Conservation (phyloP, 1,284 basidiomycete species). For the Pterulicium gracile region DNA sequence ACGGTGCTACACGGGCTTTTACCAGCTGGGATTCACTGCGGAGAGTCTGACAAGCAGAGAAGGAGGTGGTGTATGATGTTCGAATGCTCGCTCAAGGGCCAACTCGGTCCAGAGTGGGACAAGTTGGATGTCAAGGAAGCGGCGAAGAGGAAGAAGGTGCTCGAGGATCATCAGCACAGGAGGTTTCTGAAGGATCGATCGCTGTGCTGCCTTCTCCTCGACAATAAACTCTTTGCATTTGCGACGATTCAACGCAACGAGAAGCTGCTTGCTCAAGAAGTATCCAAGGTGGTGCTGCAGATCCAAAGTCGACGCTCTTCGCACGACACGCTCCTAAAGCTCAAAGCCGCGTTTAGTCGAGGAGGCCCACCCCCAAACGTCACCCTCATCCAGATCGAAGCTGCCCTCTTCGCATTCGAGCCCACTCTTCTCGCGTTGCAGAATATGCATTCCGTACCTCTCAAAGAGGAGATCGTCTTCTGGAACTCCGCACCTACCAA, state of each 20-base stretch:
- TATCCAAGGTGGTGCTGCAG: conserved; percentile 40
- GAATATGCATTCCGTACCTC: conserved; percentile 27
- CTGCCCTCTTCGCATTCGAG: conserved; percentile 49
- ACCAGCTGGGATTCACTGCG: conserved; percentile 25
- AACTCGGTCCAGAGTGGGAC: conserved; percentile 26
- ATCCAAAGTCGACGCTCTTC: conserved; percentile 33
- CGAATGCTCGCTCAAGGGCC: conserved; percentile 32
- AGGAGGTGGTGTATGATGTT: conserved; percentile 37
- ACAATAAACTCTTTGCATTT: conserved; percentile 38
- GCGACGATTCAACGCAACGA: conserved; percentile 43
- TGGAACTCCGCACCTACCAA: too few relatives aligned
- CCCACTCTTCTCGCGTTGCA: conserved; percentile 46
- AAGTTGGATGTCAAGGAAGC: conserved; percentile 10
- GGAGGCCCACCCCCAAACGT: too few relatives aligned
- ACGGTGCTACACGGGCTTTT: conserved; percentile 29
- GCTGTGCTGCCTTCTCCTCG: conserved; percentile 36
- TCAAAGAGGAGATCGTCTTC: conserved; percentile 37
- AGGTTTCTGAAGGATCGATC: conserved; percentile 32
- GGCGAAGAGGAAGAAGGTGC: conserved; percentile 2
- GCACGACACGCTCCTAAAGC: conserved; percentile 23
- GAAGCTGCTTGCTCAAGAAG: conserved; percentile 31
- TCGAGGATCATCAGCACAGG: conserved; percentile 21
- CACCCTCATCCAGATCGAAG: conserved; percentile 43
- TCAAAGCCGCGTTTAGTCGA: conserved; percentile 22
- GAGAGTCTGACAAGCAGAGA: conserved; percentile 20